These are phyloP conservation scores for Saccharum officinarum DNA, from an alignment of 176 grass and related monocot species.

Conservation along the genomic window DNA sequence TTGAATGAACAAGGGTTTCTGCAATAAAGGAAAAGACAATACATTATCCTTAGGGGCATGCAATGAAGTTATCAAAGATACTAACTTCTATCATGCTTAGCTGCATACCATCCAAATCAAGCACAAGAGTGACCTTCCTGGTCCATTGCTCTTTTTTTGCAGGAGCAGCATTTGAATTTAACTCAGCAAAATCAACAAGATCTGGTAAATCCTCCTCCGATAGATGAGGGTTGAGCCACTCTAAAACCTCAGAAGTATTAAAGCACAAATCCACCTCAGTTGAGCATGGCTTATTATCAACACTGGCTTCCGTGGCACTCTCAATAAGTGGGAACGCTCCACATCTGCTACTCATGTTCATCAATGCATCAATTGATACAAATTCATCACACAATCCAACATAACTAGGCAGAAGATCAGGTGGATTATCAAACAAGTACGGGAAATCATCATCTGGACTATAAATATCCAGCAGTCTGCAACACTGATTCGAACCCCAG, in stretches of 20 bases:
- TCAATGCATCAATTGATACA: conserved; percentile 50
- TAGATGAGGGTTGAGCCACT: conserved; percentile 69
- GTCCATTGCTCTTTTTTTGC: conserved; percentile 37
- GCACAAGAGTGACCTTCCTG: conserved; percentile 82
- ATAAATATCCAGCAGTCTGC: conserved; percentile 67
- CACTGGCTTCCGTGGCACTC: conserved; percentile 31
- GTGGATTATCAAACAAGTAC: conserved; percentile 62
- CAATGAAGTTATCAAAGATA: neutral
- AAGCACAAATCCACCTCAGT: conserved; percentile 48
- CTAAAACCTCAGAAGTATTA: conserved; percentile 46
- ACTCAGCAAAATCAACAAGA: conserved; percentile 62
- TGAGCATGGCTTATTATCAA: conserved; percentile 33
- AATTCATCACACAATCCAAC: conserved; percentile 42
- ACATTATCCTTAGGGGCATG: conserved; percentile 21
- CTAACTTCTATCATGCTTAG: neutral
- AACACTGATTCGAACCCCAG: conserved; percentile 42
- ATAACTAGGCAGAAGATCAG: conserved; percentile 54
- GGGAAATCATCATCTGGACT: conserved; percentile 49
- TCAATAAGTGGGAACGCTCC: conserved; percentile 67
- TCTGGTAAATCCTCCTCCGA: conserved; percentile 42
- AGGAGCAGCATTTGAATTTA: conserved; percentile 43
- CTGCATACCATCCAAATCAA: conserved; percentile 95
- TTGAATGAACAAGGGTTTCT: conserved; percentile 99
- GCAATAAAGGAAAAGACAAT: conserved; percentile 21
- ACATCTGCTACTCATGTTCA: conserved; percentile 50